phyloP scores from a whole-genome alignment of 2,329 filamentous ascomycete species.

The Macrophomina tecta region DNA sequence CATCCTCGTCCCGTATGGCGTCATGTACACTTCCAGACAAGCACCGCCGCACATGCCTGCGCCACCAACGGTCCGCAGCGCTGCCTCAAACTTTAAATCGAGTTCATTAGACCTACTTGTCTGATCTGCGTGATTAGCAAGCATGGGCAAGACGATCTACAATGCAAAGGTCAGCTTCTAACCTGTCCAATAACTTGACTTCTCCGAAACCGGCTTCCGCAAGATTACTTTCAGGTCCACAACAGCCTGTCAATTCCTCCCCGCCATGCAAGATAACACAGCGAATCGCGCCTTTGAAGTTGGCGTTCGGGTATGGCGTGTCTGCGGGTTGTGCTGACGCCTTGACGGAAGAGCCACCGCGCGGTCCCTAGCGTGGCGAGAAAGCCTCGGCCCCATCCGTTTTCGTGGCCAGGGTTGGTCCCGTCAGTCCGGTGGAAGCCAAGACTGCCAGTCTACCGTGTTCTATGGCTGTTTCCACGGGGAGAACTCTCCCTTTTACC shows the following conservation, averaged over 20 bases:
- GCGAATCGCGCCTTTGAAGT: neutral
- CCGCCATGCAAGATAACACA: neutral
- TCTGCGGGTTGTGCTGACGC: constrained; percentile 6
- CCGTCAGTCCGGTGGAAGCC: neutral
- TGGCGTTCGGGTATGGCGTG: neutral
- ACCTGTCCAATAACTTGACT: too few species aligned
- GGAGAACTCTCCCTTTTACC: neutral
- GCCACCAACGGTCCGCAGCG: neutral
- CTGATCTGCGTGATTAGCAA: neutral
- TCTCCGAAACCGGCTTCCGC: too few species aligned
- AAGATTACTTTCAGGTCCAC: too few species aligned
- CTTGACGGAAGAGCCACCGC: constrained; percentile 14
- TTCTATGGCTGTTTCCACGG: neutral
- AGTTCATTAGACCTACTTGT: neutral
- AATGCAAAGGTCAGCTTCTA: neutral
- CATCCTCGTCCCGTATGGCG: too few species aligned
- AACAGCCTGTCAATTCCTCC: neutral
- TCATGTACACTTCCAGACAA: too few species aligned
- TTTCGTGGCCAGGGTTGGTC: neutral
- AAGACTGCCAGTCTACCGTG: neutral
- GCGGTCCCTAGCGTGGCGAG: constrained; percentile 5
- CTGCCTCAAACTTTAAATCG: neutral
- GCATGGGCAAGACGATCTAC: neutral
- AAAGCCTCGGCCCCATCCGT: neutral
- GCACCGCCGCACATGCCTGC: neutral